Conservation (phyloP, 2,329 filamentous ascomycete species). For the Xylaria multiplex region DNA sequence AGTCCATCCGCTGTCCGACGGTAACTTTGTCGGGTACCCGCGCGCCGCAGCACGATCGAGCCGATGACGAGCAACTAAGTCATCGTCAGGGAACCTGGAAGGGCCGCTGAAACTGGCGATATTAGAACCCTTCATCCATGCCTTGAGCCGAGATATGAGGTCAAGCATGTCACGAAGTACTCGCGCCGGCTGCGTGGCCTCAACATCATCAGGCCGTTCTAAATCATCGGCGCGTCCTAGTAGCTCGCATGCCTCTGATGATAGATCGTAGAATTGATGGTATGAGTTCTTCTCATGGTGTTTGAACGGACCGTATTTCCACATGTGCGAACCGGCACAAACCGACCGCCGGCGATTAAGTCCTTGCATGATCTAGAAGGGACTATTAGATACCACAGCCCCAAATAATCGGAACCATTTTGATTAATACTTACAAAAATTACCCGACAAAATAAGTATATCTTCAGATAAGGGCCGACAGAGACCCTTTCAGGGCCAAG, state of each 20-base stretch:
- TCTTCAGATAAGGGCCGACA: constrained; percentile 33
- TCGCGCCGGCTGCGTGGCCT: not conserved
- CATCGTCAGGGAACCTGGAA: constrained; percentile 12
- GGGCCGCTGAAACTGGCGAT: constrained; percentile 26
- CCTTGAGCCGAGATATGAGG: constrained; percentile 28
- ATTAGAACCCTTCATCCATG: constrained; percentile 22
- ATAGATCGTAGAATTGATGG: constrained; percentile 38
- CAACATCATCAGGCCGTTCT: not conserved
- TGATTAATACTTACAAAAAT: constrained; percentile 34
- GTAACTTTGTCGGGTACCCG: constrained; percentile 35
- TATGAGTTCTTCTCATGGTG: constrained; percentile 34
- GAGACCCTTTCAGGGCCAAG: constrained; percentile 38
- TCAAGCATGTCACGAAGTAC: constrained; percentile 27
- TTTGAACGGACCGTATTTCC: constrained; percentile 33
- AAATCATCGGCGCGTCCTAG: constrained; percentile 34
- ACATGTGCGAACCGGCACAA: constrained; percentile 35
- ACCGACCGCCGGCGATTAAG: constrained; percentile 31
- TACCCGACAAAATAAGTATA: constrained; percentile 37
- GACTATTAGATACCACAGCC: constrained; percentile 4
- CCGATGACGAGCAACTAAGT: constrained; percentile 5
- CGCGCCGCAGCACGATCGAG: constrained; percentile 26
- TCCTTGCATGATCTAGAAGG: constrained; percentile 34
- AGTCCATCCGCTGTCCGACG: constrained; percentile 19
- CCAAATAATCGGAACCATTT: no score
- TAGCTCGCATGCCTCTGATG: constrained; percentile 33